Percentiles rank a stretch among this genome's conserved stretches.
phyloP scores from a whole-genome alignment of 2,329 filamentous ascomycete species.

The Calonectria henricotiae region DNA sequence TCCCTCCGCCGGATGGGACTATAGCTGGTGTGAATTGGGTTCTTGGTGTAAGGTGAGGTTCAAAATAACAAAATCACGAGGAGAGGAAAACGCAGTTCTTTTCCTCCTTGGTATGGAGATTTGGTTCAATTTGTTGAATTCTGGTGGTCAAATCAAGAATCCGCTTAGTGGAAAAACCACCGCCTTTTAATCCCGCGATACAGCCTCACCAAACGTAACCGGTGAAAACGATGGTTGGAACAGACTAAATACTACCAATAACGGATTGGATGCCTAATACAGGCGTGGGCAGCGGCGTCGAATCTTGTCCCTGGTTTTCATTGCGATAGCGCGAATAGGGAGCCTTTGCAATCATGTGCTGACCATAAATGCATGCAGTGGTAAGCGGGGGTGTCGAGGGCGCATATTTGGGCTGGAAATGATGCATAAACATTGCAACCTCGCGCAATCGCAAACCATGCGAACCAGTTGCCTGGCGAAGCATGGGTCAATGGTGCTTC shows the following conservation, averaged over 20 bases:
- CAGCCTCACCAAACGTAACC: neutral
- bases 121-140: neutral
- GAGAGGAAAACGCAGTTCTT: neutral
- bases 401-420: neutral
- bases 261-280: no score
- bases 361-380: neutral
- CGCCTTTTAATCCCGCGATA: neutral
- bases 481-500: neutral
- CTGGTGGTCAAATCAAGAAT: neutral
- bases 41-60: neutral
- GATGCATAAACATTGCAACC: conserved; percentile 11
- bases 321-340: neutral
- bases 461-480: neutral
- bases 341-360: neutral
- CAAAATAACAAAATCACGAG: neutral
- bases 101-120: neutral
- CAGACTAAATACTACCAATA: neutral
- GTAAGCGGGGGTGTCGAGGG: neutral
- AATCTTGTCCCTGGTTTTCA: neutral
- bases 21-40: neutral
- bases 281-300: neutral
- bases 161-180: neutral
- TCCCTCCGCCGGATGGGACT: neutral
- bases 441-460: neutral
- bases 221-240: neutral